Evolutionary conservation across 2,329 filamentous ascomycete genomes (phyloP).

Genomic region (Nemania sp.): DNA sequence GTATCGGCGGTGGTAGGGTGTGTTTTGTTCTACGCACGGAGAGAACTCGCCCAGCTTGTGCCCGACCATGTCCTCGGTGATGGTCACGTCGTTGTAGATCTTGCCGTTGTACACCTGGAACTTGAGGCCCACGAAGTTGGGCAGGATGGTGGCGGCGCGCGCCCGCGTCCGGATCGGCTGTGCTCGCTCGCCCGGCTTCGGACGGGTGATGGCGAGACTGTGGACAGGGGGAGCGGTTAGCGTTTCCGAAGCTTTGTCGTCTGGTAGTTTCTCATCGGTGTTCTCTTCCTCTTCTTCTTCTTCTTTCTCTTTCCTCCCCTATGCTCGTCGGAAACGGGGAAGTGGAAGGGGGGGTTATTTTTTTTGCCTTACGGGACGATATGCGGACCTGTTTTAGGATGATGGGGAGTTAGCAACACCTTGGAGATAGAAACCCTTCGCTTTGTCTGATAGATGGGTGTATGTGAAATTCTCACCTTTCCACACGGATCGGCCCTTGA

Average conservation of each 20-base stretch:
- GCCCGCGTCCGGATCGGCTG: slow-evolving; percentile 85
- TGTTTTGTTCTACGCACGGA: slow-evolving; percentile 61
- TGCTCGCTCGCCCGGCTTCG: slow-evolving; percentile 63
- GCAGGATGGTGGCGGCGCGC: slow-evolving; percentile 84
- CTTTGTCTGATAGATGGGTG: neutral
- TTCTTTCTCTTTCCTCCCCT: neutral
- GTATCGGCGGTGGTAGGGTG: neutral
- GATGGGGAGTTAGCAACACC: neutral
- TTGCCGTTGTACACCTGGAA: slow-evolving; percentile 95
- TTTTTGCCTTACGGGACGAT: slow-evolving; percentile 76
- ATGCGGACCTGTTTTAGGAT: slow-evolving; percentile 61
- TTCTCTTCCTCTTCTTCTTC: too few species aligned
- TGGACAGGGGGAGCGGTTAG: slow-evolving; percentile 1
- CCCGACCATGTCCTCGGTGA: slow-evolving; percentile 96
- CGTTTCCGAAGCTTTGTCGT: too few species aligned
- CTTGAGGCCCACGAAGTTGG: slow-evolving; percentile 86
- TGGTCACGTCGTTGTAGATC: slow-evolving; percentile 76
- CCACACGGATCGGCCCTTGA: slow-evolving; percentile 44
- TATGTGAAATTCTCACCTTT: slow-evolving; percentile 36
- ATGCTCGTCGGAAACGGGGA: neutral
- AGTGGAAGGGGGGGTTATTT: slow-evolving; percentile 12
- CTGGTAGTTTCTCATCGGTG: too few species aligned
- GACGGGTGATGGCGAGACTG: slow-evolving; percentile 67
- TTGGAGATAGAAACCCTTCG: too few species aligned
- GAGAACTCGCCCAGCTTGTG: slow-evolving; percentile 94